A percentile compares a stretch with the other conserved stretches of the same genome.
These are phyloP conservation scores for Skeletonema menzelii DNA, from an alignment of 108 stramenopile genomes.

Conservation along the genomic window DNA sequence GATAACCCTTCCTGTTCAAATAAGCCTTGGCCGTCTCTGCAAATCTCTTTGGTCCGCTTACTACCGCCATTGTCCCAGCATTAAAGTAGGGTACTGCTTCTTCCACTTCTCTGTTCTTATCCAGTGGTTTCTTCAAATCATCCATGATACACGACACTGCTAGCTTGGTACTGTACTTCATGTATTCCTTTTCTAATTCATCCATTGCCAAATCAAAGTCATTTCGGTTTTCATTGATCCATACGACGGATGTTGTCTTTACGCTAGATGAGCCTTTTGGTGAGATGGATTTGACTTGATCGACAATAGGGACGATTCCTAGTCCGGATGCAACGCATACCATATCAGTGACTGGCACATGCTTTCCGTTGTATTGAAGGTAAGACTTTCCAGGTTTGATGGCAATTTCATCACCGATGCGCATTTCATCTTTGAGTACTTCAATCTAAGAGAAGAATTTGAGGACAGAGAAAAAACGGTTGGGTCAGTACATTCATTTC, in stretches of 20 bases:
- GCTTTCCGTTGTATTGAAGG: conserved; percentile 58
- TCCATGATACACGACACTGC: conserved; percentile 71
- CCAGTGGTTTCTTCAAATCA: conserved; percentile 51
- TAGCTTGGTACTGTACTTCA: conserved; percentile 68
- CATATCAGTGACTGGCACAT: conserved; percentile 76
- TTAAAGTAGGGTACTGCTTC: conserved; percentile 64
- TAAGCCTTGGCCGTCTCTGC: conserved; percentile 54
- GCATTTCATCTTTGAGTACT: conserved; percentile 55
- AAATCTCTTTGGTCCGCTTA: conserved; percentile 61
- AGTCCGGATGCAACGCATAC: conserved; percentile 61
- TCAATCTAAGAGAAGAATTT: conserved; percentile 31
- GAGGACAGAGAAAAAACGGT: neutral
- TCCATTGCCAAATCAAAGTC: conserved; percentile 71
- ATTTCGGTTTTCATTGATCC: conserved; percentile 57
- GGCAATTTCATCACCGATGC: conserved; percentile 74
- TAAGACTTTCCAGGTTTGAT: conserved; percentile 59
- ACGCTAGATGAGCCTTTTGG: conserved; percentile 62
- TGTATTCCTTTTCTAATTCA: conserved; percentile 67
- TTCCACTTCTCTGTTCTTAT: conserved; percentile 55
- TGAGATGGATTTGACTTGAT: conserved; percentile 62
- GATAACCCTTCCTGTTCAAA: conserved; percentile 68
- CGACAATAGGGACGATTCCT: conserved; percentile 71
- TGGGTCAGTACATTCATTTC: neutral
- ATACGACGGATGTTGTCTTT: conserved; percentile 57
- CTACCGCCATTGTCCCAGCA: conserved; percentile 78